Evolutionary conservation across 345 rosid species (phyloP).

Genomic region (Eucalyptus victrix): DNA sequence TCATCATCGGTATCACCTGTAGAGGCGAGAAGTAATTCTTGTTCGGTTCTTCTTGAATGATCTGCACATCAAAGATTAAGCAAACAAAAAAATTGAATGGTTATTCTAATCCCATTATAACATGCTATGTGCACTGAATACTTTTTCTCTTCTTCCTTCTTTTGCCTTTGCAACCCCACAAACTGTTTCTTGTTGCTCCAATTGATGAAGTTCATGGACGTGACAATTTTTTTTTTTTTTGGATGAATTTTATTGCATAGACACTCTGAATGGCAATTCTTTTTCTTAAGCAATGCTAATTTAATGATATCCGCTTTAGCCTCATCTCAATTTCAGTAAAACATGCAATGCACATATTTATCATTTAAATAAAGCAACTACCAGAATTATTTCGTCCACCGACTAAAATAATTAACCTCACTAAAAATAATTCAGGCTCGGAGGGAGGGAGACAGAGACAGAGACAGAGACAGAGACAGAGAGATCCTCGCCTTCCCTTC

Average conservation of each 20-base stretch:
- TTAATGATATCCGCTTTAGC: background rate
- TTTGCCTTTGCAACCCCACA: background rate
- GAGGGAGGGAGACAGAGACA: background rate
- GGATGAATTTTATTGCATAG: background rate
- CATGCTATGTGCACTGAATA: background rate
- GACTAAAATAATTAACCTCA: background rate
- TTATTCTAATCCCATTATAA: background rate
- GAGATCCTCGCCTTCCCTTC: background rate
- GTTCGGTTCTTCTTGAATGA: conserved; percentile 44
- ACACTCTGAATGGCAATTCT: background rate
- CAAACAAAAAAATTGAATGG: background rate
- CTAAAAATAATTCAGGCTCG: background rate
- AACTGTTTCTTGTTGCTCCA: background rate
- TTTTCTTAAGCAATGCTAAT: background rate
- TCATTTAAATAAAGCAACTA: background rate
- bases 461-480: background rate
- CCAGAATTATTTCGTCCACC: background rate
- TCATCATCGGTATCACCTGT: conserved; percentile 26
- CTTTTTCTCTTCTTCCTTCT: background rate
- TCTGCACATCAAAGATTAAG: conserved; percentile 4
- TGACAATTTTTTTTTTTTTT: background rate
- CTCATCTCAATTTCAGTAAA: background rate
- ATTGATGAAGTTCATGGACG: background rate
- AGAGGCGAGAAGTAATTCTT: conserved; percentile 45
- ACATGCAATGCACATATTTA: background rate